These are phyloP conservation scores for Diaporthe sp. DNA, from an alignment of 2,329 filamentous ascomycete species.

Conservation along the genomic window DNA sequence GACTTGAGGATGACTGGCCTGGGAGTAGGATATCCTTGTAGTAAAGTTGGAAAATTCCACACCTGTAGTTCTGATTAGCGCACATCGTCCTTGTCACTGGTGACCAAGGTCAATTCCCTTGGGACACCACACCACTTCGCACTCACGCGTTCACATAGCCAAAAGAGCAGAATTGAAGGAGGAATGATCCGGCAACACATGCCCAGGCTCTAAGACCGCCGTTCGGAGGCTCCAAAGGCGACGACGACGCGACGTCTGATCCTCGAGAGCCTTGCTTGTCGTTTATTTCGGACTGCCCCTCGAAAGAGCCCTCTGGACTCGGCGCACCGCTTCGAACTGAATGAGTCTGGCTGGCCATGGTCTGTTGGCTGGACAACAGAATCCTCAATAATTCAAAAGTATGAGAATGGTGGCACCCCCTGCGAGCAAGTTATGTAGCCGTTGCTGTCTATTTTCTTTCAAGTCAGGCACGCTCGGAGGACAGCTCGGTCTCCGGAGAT, in stretches of 20 bases:
- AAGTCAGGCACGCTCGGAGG: background rate
- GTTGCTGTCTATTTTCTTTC: too few relatives aligned
- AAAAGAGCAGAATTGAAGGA: conserved; percentile 27
- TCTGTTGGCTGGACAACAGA: background rate
- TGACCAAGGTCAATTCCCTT: background rate
- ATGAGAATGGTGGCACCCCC: background rate
- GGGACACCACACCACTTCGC: too few relatives aligned
- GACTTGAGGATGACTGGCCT: conserved; percentile 49
- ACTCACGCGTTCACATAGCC: conserved; percentile 25
- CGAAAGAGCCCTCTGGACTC: background rate
- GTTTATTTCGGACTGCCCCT: background rate
- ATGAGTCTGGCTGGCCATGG: background rate
- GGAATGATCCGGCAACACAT: background rate
- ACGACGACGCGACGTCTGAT: background rate
- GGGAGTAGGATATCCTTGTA: conserved; percentile 59
- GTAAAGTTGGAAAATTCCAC: conserved; percentile 65
- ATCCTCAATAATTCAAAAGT: background rate
- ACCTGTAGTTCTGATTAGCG: background rate
- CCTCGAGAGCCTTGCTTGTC: background rate
- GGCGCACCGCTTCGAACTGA: background rate
- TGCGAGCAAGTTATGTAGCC: background rate
- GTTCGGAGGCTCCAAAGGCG: background rate
- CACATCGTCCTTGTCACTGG: background rate
- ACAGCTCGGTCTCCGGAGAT: background rate
- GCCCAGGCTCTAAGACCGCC: background rate